These are phyloP conservation scores for Marasmius sp. DNA, from an alignment of 1,284 basidiomycete species.

Conservation along the genomic window DNA sequence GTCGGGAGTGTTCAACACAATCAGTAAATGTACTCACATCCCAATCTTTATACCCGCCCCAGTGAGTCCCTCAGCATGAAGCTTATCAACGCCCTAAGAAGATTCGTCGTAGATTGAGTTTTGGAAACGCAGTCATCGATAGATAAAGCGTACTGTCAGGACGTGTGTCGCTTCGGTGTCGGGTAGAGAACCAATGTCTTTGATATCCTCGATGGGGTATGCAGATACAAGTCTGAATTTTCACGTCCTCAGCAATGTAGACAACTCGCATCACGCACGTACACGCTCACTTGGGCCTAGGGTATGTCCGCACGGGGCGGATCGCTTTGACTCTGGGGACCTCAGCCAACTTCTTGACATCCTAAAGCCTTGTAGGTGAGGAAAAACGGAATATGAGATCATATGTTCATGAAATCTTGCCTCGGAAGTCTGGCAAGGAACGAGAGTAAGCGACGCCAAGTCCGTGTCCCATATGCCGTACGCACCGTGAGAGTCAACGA, in stretches of 20 bases:
- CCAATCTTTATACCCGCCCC: slow-evolving; percentile 46
- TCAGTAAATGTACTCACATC: slow-evolving; percentile 31
- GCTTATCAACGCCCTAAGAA: slow-evolving; percentile 42
- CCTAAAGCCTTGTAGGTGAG: slow-evolving; percentile 20
- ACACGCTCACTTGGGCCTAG: slow-evolving; percentile 29
- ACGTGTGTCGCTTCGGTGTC: slow-evolving; percentile 39
- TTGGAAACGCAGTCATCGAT: background rate
- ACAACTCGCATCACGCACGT: no score
- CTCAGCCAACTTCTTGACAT: slow-evolving; percentile 28
- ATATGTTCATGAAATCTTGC: slow-evolving; percentile 9
- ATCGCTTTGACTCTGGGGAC: slow-evolving; percentile 38
- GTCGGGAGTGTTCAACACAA: background rate
- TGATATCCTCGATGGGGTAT: slow-evolving; percentile 29
- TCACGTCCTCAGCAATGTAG: background rate
- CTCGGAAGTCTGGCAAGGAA: slow-evolving; percentile 17
- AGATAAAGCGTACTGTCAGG: slow-evolving; percentile 31
- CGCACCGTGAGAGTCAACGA: slow-evolving; percentile 35
- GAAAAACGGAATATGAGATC: background rate
- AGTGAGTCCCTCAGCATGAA: slow-evolving; percentile 40
- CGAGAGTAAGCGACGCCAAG: background rate
- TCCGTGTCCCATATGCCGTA: background rate
- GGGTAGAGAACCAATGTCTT: slow-evolving; percentile 33
- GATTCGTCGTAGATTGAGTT: background rate
- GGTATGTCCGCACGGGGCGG: slow-evolving; percentile 34
- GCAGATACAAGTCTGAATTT: slow-evolving; percentile 25